A percentile compares a stretch with the other conserved stretches of the same genome.
These are phyloP conservation scores for Neospermospora avenae DNA, from an alignment of 2,329 filamentous ascomycete species.

Conservation along the genomic window DNA sequence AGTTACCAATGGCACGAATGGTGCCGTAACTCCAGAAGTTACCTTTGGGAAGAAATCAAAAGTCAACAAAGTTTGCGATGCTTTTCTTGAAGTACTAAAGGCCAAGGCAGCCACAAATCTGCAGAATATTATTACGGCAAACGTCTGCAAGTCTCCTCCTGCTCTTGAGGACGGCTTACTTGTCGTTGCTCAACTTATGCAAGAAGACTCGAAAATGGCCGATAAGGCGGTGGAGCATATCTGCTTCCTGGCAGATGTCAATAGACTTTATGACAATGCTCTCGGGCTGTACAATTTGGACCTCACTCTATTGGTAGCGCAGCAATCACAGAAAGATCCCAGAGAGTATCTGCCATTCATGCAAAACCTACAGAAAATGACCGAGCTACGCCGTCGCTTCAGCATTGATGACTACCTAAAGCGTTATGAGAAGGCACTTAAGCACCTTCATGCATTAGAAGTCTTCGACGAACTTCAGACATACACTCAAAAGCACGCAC, in stretches of 20 bases:
- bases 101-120: conserved; percentile 61
- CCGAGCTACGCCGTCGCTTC: conserved; percentile 69
- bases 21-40: conserved; percentile 17
- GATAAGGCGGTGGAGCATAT: conserved; percentile 95
- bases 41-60: conserved; percentile 48
- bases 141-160: conserved; percentile 90
- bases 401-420: conserved; percentile 86
- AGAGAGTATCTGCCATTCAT: conserved; percentile 94
- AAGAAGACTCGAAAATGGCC: conserved; percentile 65
- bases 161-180: conserved; percentile 81
- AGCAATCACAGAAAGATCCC: conserved; percentile 94
- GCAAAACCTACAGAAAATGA: conserved; percentile 75
- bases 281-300: conserved; percentile 90
- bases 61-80: conserved; percentile 85
- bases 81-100: conserved; percentile 67
- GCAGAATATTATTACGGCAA: conserved; percentile 90
- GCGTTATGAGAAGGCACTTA: conserved; percentile 72
- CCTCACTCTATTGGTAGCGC: conserved; percentile 83
- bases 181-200: conserved; percentile 72
- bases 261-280: conserved; percentile 85
- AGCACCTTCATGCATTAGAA: conserved; percentile 69
- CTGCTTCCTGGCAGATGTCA: conserved; percentile 93
- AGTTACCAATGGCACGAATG: conserved; percentile 21
- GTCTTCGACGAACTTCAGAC: conserved; percentile 73
- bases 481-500: conserved; percentile 74